Evolutionary conservation across 1,284 basidiomycete genomes (phyloP), one percentile per base, ranked within the genome.

Genomic region (Cryptococcus jaspeensis): DNA sequence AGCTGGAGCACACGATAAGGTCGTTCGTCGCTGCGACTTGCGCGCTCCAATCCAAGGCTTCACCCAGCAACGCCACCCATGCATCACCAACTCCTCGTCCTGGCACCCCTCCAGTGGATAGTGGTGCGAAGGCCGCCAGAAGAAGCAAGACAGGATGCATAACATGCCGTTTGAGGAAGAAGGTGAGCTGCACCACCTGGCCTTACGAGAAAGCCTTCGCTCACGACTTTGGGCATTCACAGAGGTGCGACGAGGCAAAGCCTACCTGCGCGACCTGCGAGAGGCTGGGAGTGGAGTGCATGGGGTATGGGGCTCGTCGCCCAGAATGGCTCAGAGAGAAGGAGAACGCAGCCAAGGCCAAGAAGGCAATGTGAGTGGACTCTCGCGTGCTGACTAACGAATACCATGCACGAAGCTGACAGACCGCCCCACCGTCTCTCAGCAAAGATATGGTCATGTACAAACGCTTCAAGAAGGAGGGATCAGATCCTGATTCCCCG

Each of bases 191-290:
- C 12, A 3, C 28, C 13, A 18, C 9, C 40, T 42, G 40, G 8
- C 40, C 28, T 32, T 32, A 9, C 28, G 2, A 42, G 40, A 9
- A 13, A 13, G n/a, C 16, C 40, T 18, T n/a, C 12, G 22, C 40
- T 35, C 20, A 43, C 32, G n/a, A 15, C 18, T 42, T 32, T 7
- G 5, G 40, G 50, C 22, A 23, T 13, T 20, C 4, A 18, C 15
- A 55, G 46, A 22, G 53, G 35, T 55, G 53, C 23, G 53, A 55
- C 39, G 53, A 55, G 28, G 47, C 43, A 15, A 55, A 55, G 25
- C 53, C 53, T 5, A 35, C 20, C n/a, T 55, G 53, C n/a, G 53
- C 53, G 7, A 50, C 35, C 11, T 55, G 53, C 32, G 23, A 20
- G 9, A 41, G 53, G 15, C 39, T 55, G 37, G 53, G 53, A 7